Evolutionary conservation across 169 alveolate species (phyloP).

Genomic region (Besnoitia besnoiti): DNA sequence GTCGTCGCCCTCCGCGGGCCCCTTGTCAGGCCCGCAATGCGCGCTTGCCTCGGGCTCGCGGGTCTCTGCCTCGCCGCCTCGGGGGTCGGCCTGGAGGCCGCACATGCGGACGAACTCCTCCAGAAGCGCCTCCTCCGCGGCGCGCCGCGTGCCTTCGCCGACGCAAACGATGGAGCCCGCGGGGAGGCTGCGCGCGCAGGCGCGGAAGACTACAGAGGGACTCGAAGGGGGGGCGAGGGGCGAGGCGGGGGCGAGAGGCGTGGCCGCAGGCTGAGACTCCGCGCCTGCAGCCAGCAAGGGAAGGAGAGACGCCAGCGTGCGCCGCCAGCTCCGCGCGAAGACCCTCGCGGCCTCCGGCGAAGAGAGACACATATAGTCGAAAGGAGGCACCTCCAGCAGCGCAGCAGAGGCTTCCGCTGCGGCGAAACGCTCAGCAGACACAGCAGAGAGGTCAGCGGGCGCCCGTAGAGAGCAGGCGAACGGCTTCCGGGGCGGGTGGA

Average conservation of each 20-base stretch:
- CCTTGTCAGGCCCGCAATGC: too few species aligned
- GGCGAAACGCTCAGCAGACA: neutral
- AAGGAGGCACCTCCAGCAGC: neutral
- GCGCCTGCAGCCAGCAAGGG: neutral
- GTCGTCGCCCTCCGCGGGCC: too few species aligned
- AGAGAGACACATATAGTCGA: neutral
- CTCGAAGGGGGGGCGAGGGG: neutral
- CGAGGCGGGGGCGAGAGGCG: neutral
- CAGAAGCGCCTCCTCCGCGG: slow-evolving; percentile 15
- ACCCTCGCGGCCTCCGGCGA: slow-evolving; percentile 26
- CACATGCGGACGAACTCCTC: neutral
- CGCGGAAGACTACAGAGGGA: neutral
- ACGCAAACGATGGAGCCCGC: neutral
- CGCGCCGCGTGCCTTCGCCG: slow-evolving; percentile 36
- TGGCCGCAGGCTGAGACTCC: neutral
- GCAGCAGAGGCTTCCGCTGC: neutral
- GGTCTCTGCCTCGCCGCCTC: neutral
- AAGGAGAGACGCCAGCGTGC: neutral
- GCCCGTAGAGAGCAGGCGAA: too few species aligned
- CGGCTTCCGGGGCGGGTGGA: too few species aligned
- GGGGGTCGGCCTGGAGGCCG: neutral
- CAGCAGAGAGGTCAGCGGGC: neutral
- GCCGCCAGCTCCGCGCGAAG: neutral
- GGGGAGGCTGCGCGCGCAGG: neutral
- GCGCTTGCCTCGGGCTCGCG: neutral